Percentiles rank a stretch among this genome's conserved stretches.
Conservation (phyloP, 2,329 filamentous ascomycete species). For the Coleophoma eucalyptorum region DNA sequence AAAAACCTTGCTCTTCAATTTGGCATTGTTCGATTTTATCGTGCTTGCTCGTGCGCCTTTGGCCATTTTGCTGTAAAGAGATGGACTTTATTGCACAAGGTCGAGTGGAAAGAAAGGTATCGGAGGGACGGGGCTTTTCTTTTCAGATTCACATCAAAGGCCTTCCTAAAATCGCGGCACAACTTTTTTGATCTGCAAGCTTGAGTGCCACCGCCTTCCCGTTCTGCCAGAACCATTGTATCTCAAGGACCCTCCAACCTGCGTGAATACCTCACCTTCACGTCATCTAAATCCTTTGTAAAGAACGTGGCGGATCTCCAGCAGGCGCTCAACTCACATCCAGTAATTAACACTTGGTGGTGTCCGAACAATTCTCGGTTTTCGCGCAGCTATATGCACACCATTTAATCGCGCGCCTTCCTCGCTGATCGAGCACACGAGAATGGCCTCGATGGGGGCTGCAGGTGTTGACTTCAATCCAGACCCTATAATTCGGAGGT, state of each 20-base stretch:
- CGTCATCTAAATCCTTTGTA: neutral
- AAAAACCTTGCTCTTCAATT: constrained; percentile 78
- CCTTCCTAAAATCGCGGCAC: neutral
- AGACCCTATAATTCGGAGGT: constrained; percentile 20
- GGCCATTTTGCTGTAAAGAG: constrained; percentile 59
- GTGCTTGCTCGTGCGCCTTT: constrained; percentile 79
- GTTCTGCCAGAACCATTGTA: neutral
- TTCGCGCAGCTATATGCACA: constrained; percentile 2
- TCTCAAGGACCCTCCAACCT: neutral
- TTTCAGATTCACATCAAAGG: neutral
- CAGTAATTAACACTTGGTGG: too few relatives aligned
- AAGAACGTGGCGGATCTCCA: neutral
- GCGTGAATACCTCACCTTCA: neutral
- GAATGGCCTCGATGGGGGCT: constrained; percentile 29
- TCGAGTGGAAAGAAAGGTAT: too few relatives aligned
- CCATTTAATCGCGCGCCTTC: neutral
- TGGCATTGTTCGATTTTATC: constrained; percentile 78
- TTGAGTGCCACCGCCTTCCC: neutral
- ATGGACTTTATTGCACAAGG: too few relatives aligned
- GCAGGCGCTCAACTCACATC: neutral
- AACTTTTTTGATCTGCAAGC: neutral
- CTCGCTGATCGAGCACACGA: constrained; percentile 2
- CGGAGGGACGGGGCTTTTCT: neutral
- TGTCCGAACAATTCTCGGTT: neutral
- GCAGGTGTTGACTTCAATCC: constrained; percentile 20